These are phyloP conservation scores for Mercurialis annua DNA, from an alignment of 345 rosid species.

Conservation along the genomic window DNA sequence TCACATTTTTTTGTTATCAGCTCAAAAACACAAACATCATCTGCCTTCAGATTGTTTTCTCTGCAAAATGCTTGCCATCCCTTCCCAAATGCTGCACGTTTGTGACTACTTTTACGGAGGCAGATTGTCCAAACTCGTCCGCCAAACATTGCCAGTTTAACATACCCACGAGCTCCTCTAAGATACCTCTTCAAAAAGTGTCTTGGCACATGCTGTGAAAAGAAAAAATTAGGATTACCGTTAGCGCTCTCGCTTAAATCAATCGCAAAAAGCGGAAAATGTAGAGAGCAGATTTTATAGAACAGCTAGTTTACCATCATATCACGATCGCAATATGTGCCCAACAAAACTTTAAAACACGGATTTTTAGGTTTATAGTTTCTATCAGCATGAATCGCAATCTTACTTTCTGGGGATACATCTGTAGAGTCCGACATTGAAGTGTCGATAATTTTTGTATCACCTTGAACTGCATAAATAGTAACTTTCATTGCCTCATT, in stretches of 20 bases:
- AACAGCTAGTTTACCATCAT: constrained; percentile 21
- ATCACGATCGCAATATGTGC: constrained; percentile 19
- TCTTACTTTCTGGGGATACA: constrained; percentile 28
- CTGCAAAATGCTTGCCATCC: constrained; percentile 23
- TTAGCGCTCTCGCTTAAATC: no score
- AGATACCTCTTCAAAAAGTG: constrained; percentile 17
- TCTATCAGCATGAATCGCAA: constrained; percentile 34
- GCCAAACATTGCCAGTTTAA: constrained; percentile 24
- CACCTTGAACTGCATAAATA: constrained; percentile 9
- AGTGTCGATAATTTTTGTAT: constrained; percentile 12
- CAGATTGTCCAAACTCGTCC: constrained; percentile 16
- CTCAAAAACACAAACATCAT: constrained; percentile 25
- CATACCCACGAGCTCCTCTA: not conserved
- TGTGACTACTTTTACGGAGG: not conserved
- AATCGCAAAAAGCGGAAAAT: not conserved
- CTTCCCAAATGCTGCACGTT: not conserved
- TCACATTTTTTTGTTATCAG: constrained; percentile 1
- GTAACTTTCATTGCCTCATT: constrained; percentile 2
- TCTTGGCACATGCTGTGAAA: constrained; percentile 24
- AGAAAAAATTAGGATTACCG: not conserved
- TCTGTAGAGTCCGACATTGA: constrained; percentile 17
- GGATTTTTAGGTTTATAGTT: constrained; percentile 38
- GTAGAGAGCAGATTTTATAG: not conserved
- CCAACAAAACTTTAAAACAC: constrained; percentile 33
- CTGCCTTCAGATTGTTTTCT: constrained; percentile 7